A percentile compares a stretch with the other conserved stretches of the same genome.
phyloP scores from a whole-genome alignment of 2,329 filamentous ascomycete genomes.

The Penicillium sp. region DNA sequence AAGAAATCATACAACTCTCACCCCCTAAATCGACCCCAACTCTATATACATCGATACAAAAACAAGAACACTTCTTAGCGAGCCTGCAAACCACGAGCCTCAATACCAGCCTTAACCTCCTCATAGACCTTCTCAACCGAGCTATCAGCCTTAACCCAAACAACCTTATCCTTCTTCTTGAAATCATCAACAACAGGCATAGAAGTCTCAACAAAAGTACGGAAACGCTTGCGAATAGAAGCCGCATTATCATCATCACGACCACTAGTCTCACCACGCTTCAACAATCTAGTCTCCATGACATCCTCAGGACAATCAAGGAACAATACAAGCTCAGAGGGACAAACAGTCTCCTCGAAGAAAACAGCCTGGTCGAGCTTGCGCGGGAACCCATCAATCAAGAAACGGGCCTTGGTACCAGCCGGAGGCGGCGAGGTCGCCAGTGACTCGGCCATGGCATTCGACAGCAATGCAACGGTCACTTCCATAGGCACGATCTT shows the following conservation, averaged over 20 bases:
- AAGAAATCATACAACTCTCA: neutral
- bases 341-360: conserved; percentile 88
- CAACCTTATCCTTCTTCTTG: conserved; percentile 71
- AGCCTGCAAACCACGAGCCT: conserved; percentile 41
- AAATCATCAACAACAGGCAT: conserved; percentile 95
- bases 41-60: conserved; percentile 9
- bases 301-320: conserved; percentile 88
- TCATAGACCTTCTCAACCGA: conserved; percentile 65
- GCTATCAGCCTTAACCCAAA: conserved; percentile 73
- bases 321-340: conserved; percentile 83
- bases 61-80: conserved; percentile 16
- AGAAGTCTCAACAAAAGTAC: conserved; percentile 88
- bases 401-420: conserved; percentile 65
- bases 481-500: conserved; percentile 99
- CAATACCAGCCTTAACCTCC: conserved; percentile 52
- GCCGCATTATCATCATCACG: conserved; percentile 91
- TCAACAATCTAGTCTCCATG: conserved; percentile 79
- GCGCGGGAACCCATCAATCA: conserved; percentile 81
- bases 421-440: conserved; percentile 41
- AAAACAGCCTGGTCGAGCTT: conserved; percentile 96
- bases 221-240: conserved; percentile 94
- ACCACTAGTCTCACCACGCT: conserved; percentile 90
- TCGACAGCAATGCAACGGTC: conserved; percentile 88
- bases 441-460: conserved; percentile 78
- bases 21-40: neutral